Base-by-base conservation (phyloP, 2,329 filamentous ascomycete species). In the Polychaeton citri region DNA sequence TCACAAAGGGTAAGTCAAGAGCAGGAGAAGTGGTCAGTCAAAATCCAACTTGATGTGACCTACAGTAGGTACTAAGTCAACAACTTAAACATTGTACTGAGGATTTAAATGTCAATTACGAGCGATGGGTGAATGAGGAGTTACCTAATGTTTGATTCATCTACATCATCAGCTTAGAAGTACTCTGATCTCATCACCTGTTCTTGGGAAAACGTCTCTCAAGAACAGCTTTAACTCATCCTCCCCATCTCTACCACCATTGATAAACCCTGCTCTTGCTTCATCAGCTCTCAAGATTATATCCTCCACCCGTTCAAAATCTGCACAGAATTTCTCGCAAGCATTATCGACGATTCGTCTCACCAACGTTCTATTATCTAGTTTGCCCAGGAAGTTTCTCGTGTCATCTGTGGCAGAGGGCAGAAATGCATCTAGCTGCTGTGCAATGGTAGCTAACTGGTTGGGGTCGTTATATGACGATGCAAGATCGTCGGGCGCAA, bases 351-450 rank as follows among this genome's bases (percentile, higher is more conserved):
- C 90, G 33, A 94, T 73, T 32, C 77, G 68, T 33, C 83, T 74
- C 10, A 81, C 79, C 38, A 93, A 62, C 8, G 68, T 69, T 1
- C 81, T 73, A 49, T 83, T 81, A 42, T 81, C 76, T 2, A 98
- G 62, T 30, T 74, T 66, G 44, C 79, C 79, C 18, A 96, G 59
- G 41, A 85, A 83, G 34, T 90, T 81, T 48, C 83, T 76, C 2
- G 87, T 87, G 54, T 98, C 90, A 68, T 95, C 88, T 19, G 94
- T 69, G 2, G 88, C 90, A 1, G 85, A 92, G 0, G 90, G 87
- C 17, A 98, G 65, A 61, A 96, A 98, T 41, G 85, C 78, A 52
- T 98, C 90, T 5, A 98, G 67, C 28, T 70, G 72, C 49, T 87
- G 82, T 48, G 83, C 83, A 2, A 79, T 76, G 34, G 67, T 62